These are phyloP conservation scores for Suzukiozyma palmioleophila DNA, from an alignment of 1,139 yeast genomes.

Conservation along the genomic window DNA sequence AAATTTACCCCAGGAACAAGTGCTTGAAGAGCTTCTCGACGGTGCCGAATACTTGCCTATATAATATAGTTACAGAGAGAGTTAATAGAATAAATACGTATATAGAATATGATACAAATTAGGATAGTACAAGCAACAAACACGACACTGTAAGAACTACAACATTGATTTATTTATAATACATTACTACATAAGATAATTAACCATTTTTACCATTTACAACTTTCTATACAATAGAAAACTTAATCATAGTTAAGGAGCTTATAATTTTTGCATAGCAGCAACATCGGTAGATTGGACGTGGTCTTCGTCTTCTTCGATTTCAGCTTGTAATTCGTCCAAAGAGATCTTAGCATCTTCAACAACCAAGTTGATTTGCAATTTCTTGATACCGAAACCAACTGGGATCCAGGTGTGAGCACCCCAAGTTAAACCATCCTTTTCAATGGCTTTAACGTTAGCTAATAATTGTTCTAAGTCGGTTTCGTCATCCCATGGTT, in stretches of 20 bases:
- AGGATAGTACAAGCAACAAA: too few relatives aligned
- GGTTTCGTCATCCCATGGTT: slow-evolving; percentile 99
- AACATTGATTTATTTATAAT: neutral
- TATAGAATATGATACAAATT: too few relatives aligned
- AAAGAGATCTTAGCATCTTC: slow-evolving; percentile 95
- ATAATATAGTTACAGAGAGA: slow-evolving; percentile 10
- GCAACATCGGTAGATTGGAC: slow-evolving; percentile 98
- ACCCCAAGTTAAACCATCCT: slow-evolving; percentile 98
- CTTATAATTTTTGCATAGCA: slow-evolving; percentile 96
- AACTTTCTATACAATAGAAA: slow-evolving; percentile 5
- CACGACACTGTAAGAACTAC: neutral
- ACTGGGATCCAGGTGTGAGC: slow-evolving; percentile 94
- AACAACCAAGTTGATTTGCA: slow-evolving; percentile 96
- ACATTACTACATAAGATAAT: slow-evolving; percentile 3
- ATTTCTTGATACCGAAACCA: slow-evolving; percentile 99
- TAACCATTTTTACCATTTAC: neutral
- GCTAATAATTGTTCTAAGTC: slow-evolving; percentile 84
- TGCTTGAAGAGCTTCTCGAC: slow-evolving; percentile 41
- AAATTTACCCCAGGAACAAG: slow-evolving; percentile 33
- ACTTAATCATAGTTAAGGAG: slow-evolving; percentile 2
- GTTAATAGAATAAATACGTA: too few relatives aligned
- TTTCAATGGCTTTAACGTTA: slow-evolving; percentile 75
- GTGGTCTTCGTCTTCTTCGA: slow-evolving; percentile 98
- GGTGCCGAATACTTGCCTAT: slow-evolving; percentile 49
- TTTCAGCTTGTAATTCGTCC: slow-evolving; percentile 77